Evolutionary conservation across 768 basidiomycete species (phyloP), one percentile per base, ranked within the genome.

Genomic region (Naematelia encephala): DNA sequence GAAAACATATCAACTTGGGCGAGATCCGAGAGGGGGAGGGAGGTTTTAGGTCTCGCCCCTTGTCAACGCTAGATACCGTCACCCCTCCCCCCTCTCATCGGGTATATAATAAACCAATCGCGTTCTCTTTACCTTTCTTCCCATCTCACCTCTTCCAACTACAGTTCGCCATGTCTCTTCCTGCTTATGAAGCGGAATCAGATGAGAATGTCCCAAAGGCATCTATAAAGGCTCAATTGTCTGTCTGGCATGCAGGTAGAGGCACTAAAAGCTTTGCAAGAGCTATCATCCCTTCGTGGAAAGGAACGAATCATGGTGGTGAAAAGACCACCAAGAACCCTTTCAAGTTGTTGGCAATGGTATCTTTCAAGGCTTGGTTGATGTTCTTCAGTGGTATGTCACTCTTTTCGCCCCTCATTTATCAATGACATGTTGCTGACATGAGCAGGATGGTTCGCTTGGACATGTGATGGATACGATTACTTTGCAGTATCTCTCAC

Each of bases 391-490:
- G 67, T 5, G n/a, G 71, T 56, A n/a, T 48, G 45, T 49, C 11
- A 11, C 39, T 43, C 39, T 19, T 43, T 43, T 43, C 39, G 39
- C 39, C 19, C 19, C 39, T 19, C 39, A n/a, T 19, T 43, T 11
- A 43, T 19, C 39, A 11, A 11, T 43, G 11, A 43, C 19, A n/a
- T 19, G 39, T 21, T 19, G n/a, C 46, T 26, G 46, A 47, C 19
- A 8, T 8, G 25, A 47, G 8, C 46, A 47, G 69, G 56, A 42
- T 90, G 87, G 86, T 79, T 91, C 12, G 88, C 89, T 0, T 92
- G 90, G 90, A 87, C 86, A 1, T 86, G 84, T 76, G 90, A 91
- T 69, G 88, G 89, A 0, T 84, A 89, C 72, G 91, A 91, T 73
- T 91, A 89, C 78, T 92, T 91, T 79, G 82, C 84, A 11, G 90